These are phyloP conservation scores for Backusella luteola DNA, from an alignment of 192 early-diverging fungal genomes.

Conservation along the genomic window DNA sequence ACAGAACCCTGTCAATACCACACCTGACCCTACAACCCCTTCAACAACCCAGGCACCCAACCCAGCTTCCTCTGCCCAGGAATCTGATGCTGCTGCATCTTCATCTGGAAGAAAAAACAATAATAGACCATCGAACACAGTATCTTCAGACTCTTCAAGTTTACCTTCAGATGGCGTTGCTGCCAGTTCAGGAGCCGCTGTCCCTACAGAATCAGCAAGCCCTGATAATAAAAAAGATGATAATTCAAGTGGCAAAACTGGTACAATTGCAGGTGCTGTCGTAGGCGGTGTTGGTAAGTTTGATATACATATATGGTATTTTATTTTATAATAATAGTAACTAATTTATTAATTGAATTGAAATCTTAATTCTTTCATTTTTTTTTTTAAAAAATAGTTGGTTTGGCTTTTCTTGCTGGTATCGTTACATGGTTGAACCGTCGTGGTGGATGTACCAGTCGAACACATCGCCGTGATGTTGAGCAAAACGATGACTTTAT, in stretches of 20 bases:
- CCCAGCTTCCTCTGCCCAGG: not conserved
- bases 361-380: not conserved
- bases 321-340: not conserved
- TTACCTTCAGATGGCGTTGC: not conserved
- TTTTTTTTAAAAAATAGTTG: conserved; percentile 17
- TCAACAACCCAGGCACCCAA: not conserved
- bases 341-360: not conserved
- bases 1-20: not conserved
- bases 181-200: not conserved
- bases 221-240: not conserved
- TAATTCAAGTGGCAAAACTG: conserved; percentile 12
- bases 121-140: not conserved
- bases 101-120: not conserved
- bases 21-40: not conserved
- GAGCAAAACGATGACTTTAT: conserved; percentile 8
- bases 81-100: not conserved
- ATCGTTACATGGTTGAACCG: conserved; percentile 33
- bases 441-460: conserved; percentile 29
- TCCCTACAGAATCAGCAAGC: not conserved
- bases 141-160: not conserved
- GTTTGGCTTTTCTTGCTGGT: conserved; percentile 30
- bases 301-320: not conserved
- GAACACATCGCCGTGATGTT: conserved; percentile 11
- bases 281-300: conserved; percentile 20
- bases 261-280: conserved; percentile 16